Base-by-base conservation (phyloP, 768 basidiomycete species). In the Megacollybia marginata region DNA sequence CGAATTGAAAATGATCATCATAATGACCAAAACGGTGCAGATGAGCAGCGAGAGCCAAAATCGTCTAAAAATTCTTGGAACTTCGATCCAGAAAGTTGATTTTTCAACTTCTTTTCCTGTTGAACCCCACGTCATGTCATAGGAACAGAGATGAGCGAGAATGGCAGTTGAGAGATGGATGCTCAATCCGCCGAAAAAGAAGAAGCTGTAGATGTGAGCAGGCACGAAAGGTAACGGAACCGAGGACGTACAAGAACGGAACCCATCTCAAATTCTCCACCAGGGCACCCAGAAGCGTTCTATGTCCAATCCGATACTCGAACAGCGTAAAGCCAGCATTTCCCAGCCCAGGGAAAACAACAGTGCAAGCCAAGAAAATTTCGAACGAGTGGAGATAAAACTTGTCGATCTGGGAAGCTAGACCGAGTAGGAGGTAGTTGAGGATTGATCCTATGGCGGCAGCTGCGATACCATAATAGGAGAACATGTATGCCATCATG, bases 41-140 rank as follows among this genome's bases (percentile, higher is more conserved):
- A 88, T 67, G 28, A 78, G 65, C 62, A 89, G 77, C 1, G 82
- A 79, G 52, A 83, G 64, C 74, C 83, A 88, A 76, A 93, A 93
- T 45, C 86, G 80, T 56, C 80, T 73, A 67, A 88, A 77, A 61
- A 93, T 91, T 42, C 83, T 78, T 1, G 91, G 91, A 1, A 92
- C 82, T 68, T 94, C 91, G 55, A 89, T 80, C 80, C 88, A 92
- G 72, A 94, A 92, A 50, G 91, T 90, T 2, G 86, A 88, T 28
- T 80, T 75, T 60, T 92, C 85, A 47, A 93, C 88, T 67, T 90
- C 88, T 66, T 94, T 92, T 57, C 69, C 74, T 1, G 76, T 78
- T 28, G 75, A 76, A 28, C 76, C 75, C 76, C 76, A 78, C 33
- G 75, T 76, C 75, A 78, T 76, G 54, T 76, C 64, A 55, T 83